A percentile compares a stretch with the other conserved stretches of the same genome.
Conservation (phyloP, 768 basidiomycete species). For the Exidia glandulosa region DNA sequence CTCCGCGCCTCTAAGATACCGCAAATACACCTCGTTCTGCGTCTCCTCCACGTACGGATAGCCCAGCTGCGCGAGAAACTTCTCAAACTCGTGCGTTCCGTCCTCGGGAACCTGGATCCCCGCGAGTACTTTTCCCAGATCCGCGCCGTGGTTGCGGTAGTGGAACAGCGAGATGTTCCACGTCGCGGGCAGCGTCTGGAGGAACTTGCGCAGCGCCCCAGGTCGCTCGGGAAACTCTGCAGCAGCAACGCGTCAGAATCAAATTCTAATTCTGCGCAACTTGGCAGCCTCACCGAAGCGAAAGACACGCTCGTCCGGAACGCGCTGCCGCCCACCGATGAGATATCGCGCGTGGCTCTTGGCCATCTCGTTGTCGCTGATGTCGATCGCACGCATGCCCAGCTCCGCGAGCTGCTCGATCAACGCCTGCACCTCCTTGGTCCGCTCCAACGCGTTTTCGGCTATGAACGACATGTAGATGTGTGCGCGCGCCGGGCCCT, state of each 20-base stretch:
- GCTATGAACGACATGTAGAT: slow-evolving; percentile 88
- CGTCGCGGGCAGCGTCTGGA: slow-evolving; percentile 64
- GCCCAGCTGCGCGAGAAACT: slow-evolving; percentile 66
- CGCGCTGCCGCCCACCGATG: slow-evolving; percentile 73
- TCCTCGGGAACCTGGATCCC: slow-evolving; percentile 81
- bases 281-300: slow-evolving; percentile 91
- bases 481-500: slow-evolving; percentile 56
- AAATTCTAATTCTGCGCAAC: slow-evolving; percentile 3
- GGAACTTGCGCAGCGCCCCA: slow-evolving; percentile 81
- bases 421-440: slow-evolving; percentile 53
- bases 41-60: slow-evolving; percentile 93
- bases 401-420: slow-evolving; percentile 47
- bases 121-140: slow-evolving; percentile 85
- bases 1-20: slow-evolving; percentile 39
- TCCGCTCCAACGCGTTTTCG: slow-evolving; percentile 42
- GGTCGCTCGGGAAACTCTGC: slow-evolving; percentile 95
- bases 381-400: slow-evolving; percentile 78
- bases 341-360: slow-evolving; percentile 93
- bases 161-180: slow-evolving; percentile 98
- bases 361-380: slow-evolving; percentile 90
- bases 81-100: slow-evolving; percentile 56
- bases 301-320: slow-evolving; percentile 79
- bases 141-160: slow-evolving; percentile 96
- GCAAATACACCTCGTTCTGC: slow-evolving; percentile 70
- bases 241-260: neutral